Evolutionary conservation across 2,329 filamentous ascomycete species (phyloP).

Genomic region (Cladosporium cucumerinum): DNA sequence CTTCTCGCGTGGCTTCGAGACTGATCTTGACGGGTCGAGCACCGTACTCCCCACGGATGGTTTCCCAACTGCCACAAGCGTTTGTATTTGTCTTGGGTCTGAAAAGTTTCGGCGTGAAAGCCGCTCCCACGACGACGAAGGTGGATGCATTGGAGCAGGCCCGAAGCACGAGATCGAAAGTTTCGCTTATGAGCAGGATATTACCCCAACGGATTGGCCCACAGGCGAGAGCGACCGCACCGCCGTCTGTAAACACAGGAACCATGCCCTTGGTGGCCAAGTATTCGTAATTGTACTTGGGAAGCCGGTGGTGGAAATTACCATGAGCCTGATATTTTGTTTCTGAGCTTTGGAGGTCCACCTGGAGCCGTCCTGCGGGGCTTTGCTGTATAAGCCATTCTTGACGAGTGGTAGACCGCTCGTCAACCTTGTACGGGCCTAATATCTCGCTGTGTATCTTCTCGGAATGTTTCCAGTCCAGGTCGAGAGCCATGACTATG

Average conservation of each 20-base stretch:
- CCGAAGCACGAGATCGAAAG: background rate
- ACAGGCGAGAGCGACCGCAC: background rate
- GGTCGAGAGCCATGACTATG: background rate
- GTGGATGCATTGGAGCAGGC: background rate
- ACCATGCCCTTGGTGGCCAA: background rate
- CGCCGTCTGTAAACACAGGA: background rate
- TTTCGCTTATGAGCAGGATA: background rate
- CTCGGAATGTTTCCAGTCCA: no score
- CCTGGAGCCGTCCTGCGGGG: background rate
- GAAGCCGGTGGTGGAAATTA: background rate
- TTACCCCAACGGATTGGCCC: background rate
- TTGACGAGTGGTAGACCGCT: background rate
- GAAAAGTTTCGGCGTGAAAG: background rate
- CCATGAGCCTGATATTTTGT: no score
- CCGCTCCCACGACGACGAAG: background rate
- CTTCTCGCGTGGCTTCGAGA: background rate
- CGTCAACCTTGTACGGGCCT: no score
- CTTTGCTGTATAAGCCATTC: background rate
- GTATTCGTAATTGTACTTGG: background rate
- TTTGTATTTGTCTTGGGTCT: rapidly evolving
- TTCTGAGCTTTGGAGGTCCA: background rate
- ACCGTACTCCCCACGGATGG: rapidly evolving
- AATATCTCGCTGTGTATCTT: background rate
- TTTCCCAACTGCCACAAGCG: background rate
- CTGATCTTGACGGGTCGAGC: background rate